Percentiles rank a stretch among this genome's conserved stretches.
phyloP scores from a whole-genome alignment of 805 yeast genomes.

The Ogataea sp. region DNA sequence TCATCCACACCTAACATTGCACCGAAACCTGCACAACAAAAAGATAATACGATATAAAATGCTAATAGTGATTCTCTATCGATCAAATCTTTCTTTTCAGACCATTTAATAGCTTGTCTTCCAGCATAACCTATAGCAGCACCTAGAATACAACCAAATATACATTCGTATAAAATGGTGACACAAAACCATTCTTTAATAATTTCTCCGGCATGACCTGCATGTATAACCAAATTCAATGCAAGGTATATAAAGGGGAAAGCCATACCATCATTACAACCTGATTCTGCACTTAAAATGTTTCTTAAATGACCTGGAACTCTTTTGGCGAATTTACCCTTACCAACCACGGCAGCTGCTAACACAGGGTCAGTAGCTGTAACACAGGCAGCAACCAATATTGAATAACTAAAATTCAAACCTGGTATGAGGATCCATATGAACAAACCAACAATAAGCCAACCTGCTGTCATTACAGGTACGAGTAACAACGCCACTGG shows the following conservation, averaged over 20 bases:
- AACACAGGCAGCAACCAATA: slow-evolving; percentile 59
- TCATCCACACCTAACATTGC: slow-evolving; percentile 65
- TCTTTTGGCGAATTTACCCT: slow-evolving; percentile 61
- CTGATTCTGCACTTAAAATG: slow-evolving; percentile 61
- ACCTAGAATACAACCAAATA: slow-evolving; percentile 48
- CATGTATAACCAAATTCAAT: slow-evolving; percentile 42
- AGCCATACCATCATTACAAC: slow-evolving; percentile 69
- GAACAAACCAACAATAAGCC: slow-evolving; percentile 57
- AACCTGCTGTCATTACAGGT: slow-evolving; percentile 67
- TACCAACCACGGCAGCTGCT: slow-evolving; percentile 67
- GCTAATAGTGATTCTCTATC: slow-evolving; percentile 56
- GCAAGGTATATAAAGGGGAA: slow-evolving; percentile 63
- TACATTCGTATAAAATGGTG: slow-evolving; percentile 56
- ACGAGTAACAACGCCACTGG: slow-evolving; percentile 50
- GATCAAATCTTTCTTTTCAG: slow-evolving; percentile 43
- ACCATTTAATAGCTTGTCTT: slow-evolving; percentile 42
- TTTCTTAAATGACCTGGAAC: slow-evolving; percentile 58
- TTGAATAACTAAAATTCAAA: slow-evolving; percentile 43
- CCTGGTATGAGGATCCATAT: slow-evolving; percentile 56
- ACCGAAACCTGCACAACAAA: slow-evolving; percentile 54
- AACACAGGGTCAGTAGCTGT: slow-evolving; percentile 76
- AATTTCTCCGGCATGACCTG: slow-evolving; percentile 39
- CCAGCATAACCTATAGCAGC: slow-evolving; percentile 42
- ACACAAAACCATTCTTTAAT: slow-evolving; percentile 56
- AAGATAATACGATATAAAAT: slow-evolving; percentile 44